phyloP scores from a whole-genome alignment of 2,329 filamentous ascomycete genomes.

The Penicillium italicum region DNA sequence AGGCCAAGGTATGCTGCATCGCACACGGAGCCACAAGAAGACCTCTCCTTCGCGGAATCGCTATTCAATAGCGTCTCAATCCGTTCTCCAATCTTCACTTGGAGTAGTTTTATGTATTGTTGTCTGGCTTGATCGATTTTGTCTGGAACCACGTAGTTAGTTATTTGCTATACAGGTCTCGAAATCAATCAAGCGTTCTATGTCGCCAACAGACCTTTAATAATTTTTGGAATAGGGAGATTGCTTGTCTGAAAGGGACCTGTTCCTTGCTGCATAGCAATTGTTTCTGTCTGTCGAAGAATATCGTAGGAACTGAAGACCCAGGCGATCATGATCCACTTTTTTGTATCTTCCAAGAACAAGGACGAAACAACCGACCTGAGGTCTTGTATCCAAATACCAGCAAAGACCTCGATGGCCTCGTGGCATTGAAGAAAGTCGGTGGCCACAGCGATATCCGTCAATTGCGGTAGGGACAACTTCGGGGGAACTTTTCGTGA shows the following conservation, averaged over 20 bases:
- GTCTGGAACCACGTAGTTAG: not conserved
- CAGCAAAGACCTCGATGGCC: not conserved
- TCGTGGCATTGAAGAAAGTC: not conserved
- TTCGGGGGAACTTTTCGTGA: not conserved
- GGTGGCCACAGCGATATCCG: not conserved
- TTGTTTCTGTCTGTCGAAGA: not conserved
- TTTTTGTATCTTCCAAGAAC: not conserved
- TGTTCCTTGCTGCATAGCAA: not conserved
- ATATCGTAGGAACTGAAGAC: not conserved
- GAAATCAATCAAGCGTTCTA: not conserved
- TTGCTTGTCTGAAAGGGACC: not conserved
- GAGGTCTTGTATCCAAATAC: not conserved
- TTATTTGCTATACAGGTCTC: not conserved
- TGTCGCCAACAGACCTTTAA: not conserved
- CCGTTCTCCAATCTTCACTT: not conserved
- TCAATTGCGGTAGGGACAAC: not conserved
- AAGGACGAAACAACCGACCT: too few species aligned
- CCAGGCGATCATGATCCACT: not conserved
- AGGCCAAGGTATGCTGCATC: not conserved
- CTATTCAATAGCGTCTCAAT: not conserved
- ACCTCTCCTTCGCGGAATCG: fast-evolving
- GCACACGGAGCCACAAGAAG: not conserved
- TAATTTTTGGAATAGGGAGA: not conserved
- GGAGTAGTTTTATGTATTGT: not conserved
- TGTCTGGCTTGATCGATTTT: not conserved